phyloP scores from a whole-genome alignment of 306 rosid genomes.

The Lathyrus oleraceus region DNA sequence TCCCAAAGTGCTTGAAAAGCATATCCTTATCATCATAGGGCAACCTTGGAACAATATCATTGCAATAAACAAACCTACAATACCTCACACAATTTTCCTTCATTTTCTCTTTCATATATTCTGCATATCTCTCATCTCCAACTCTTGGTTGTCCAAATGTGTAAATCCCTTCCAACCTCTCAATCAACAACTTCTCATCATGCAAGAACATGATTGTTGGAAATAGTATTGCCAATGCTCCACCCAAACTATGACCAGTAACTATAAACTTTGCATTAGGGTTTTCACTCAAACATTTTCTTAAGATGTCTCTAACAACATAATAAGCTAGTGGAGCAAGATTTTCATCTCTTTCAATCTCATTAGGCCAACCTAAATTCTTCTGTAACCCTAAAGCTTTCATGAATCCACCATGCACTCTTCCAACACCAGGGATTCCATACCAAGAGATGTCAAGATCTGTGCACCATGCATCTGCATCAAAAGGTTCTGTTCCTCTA shows the following conservation, averaged over 20 bases:
- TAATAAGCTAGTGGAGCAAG: conserved; percentile 58
- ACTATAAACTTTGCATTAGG: conserved; percentile 47
- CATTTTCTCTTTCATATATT: conserved; percentile 54
- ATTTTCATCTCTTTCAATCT: conserved; percentile 29
- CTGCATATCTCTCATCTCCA: conserved; percentile 54
- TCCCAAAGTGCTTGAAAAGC: conserved; percentile 80
- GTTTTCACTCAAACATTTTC: conserved; percentile 37
- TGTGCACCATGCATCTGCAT: conserved; percentile 78
- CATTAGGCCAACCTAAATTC: conserved; percentile 57
- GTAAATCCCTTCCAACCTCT: conserved; percentile 68
- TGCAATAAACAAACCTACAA: conserved; percentile 69
- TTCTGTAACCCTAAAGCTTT: conserved; percentile 71
- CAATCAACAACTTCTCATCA: conserved; percentile 53
- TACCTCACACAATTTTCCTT: conserved; percentile 50
- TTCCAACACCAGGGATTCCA: conserved; percentile 50
- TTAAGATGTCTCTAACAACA: conserved; percentile 46
- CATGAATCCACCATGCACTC: conserved; percentile 78
- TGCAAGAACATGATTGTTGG: conserved; percentile 54
- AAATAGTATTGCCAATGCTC: conserved; percentile 61
- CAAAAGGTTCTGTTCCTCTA: conserved; percentile 77
- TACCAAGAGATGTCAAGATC: conserved; percentile 88
- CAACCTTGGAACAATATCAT: conserved; percentile 74
- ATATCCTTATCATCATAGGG: conserved; percentile 63
- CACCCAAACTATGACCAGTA: conserved; percentile 75
- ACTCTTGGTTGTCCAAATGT: conserved; percentile 95